These are phyloP conservation scores for Lathyrus aphaca DNA, from an alignment of 306 rosid species.

Conservation along the genomic window DNA sequence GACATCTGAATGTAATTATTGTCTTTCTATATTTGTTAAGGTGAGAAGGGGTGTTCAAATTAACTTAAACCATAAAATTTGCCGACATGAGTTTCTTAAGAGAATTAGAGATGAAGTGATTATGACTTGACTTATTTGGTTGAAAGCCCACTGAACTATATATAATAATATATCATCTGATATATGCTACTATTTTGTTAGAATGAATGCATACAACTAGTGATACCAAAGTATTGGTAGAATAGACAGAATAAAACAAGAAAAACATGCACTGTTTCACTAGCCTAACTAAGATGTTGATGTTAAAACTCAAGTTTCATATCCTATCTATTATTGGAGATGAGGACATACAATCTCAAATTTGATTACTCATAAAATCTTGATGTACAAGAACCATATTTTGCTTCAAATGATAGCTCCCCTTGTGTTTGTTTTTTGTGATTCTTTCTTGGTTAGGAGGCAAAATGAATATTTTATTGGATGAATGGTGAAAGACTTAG, in stretches of 20 bases:
- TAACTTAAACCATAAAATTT: neutral
- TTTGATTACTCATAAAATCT: constrained; percentile 47
- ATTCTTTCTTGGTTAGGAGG: constrained; percentile 68
- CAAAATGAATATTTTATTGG: constrained; percentile 57
- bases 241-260: constrained; percentile 36
- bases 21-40: constrained; percentile 1
- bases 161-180: neutral
- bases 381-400: constrained; percentile 40
- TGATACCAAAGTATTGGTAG: constrained; percentile 38
- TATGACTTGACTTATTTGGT: constrained; percentile 31
- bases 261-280: constrained; percentile 18
- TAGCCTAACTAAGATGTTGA: constrained; percentile 45
- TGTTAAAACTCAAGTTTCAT: constrained; percentile 37
- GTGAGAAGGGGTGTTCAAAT: neutral
- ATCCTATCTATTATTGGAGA: constrained; percentile 9
- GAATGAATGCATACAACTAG: constrained; percentile 22
- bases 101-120: constrained; percentile 21
- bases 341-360: constrained; percentile 49
- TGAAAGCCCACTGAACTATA: constrained; percentile 25
- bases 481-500: constrained; percentile 62
- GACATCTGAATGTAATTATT: constrained; percentile 2
- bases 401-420: constrained; percentile 56
- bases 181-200: neutral
- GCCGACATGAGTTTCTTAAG: constrained; percentile 3
- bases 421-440: constrained; percentile 42